phyloP scores from a whole-genome alignment of 2,329 filamentous ascomycete species.

The Aschersonia sp. region DNA sequence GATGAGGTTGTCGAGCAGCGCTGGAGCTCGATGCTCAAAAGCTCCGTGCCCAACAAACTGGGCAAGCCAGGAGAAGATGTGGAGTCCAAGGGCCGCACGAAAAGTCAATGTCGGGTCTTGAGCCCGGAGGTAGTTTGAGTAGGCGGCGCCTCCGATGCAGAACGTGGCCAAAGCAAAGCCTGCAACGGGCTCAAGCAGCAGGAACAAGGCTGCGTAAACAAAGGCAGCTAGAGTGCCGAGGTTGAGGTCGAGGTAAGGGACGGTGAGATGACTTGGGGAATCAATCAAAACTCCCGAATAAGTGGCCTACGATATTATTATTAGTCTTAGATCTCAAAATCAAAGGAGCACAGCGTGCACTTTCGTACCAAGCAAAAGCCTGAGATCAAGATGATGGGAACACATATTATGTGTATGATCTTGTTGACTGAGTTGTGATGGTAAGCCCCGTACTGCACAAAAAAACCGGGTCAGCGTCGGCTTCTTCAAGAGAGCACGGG shows the following conservation, averaged over 20 bases:
- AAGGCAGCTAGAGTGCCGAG: conserved; percentile 49
- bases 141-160: conserved; percentile 60
- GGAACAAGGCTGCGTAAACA: conserved; percentile 65
- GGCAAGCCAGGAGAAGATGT: conserved; percentile 66
- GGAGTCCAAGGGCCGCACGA: conserved; percentile 46
- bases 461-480: conserved; percentile 1
- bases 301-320: conserved; percentile 29
- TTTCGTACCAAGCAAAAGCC: conserved; percentile 53
- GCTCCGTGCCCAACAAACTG: conserved; percentile 87
- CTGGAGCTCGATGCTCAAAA: conserved; percentile 79
- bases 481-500: neutral
- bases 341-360: conserved; percentile 1
- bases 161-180: conserved; percentile 64
- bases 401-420: conserved; percentile 65
- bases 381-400: conserved; percentile 60
- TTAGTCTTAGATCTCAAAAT: too few relatives aligned
- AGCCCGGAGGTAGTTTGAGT: conserved; percentile 58
- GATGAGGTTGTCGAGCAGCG: conserved; percentile 77
- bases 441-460: conserved; percentile 62
- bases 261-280: conserved; percentile 51
- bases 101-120: conserved; percentile 36
- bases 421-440: conserved; percentile 68
- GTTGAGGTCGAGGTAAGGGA: conserved; percentile 53
- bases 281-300: conserved; percentile 49
- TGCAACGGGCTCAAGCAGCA: conserved; percentile 87